phyloP scores from a whole-genome alignment of 164 flowering plant species.

The Vitis cinerea region DNA sequence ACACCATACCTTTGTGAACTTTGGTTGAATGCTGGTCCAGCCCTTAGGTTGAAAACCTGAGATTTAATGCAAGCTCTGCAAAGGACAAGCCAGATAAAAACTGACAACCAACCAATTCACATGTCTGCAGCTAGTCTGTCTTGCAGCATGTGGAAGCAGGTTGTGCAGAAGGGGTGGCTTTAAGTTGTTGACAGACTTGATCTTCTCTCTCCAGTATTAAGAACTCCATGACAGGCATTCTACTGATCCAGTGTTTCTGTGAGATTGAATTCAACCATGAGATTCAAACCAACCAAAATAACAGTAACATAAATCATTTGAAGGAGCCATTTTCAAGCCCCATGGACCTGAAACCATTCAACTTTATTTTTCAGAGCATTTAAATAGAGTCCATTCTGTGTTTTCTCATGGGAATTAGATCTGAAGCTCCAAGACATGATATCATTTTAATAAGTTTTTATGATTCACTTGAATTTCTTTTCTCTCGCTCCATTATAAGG shows the following conservation, averaged over 20 bases:
- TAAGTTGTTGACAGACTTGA: neutral
- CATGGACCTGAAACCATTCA: too few species aligned
- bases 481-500: too few species aligned
- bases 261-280: neutral
- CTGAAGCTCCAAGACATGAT: too few species aligned
- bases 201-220: neutral
- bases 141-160: constrained; percentile 1
- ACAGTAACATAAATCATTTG: too few species aligned
- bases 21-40: constrained; percentile 1
- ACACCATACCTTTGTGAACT: neutral
- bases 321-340: too few species aligned
- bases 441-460: too few species aligned
- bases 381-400: too few species aligned
- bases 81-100: neutral
- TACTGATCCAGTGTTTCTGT: constrained; percentile 1
- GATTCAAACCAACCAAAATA: too few species aligned
- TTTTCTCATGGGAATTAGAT: too few species aligned
- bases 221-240: constrained; percentile 16
- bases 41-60: neutral
- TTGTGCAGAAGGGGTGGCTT: neutral
- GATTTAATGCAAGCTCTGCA: neutral
- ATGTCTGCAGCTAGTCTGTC: neutral
- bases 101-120: neutral
- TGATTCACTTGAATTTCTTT: too few species aligned
- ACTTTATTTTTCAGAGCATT: too few species aligned